Conservation (phyloP, 345 rosid species). For the Eucalyptus grandis region DNA sequence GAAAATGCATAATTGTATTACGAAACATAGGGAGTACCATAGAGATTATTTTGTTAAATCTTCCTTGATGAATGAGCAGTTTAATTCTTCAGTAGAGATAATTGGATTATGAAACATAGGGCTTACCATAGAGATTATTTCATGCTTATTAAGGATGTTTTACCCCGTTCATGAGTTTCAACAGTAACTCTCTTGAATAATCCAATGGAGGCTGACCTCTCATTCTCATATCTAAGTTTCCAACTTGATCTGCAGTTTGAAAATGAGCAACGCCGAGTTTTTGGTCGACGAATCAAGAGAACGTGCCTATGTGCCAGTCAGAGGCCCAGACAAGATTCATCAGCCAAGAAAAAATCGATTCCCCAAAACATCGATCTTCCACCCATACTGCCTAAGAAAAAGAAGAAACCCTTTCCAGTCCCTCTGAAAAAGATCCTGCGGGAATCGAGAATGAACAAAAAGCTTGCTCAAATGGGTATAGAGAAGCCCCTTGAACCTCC, state of each 20-base stretch:
- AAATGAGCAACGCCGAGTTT: neutral
- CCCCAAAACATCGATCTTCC: conserved; percentile 86
- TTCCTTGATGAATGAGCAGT: neutral
- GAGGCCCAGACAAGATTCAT: conserved; percentile 8
- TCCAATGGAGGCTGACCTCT: neutral
- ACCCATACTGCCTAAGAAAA: conserved; percentile 47
- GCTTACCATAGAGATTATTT: no score
- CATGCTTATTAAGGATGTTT: neutral
- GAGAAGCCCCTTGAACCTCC: conserved; percentile 84
- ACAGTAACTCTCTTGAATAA: neutral
- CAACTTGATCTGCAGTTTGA: conserved; percentile 21
- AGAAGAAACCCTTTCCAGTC: conserved; percentile 84
- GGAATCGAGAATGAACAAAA: conserved; percentile 49
- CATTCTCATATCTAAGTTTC: neutral
- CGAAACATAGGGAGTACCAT: neutral
- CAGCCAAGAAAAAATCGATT: conserved; percentile 8
- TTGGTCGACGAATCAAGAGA: conserved; percentile 4
- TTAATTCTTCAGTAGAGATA: neutral
- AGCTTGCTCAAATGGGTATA: conserved; percentile 70
- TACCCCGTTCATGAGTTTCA: neutral
- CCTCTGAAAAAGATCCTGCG: conserved; percentile 57
- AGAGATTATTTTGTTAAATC: neutral
- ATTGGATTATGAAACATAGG: no score
- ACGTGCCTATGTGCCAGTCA: conserved; percentile 24
- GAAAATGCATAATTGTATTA: neutral